Percentiles rank a stretch among this genome's conserved stretches.
Conservation (phyloP, 768 basidiomycete genomes). For the Rhodotorula kratochvilovae region DNA sequence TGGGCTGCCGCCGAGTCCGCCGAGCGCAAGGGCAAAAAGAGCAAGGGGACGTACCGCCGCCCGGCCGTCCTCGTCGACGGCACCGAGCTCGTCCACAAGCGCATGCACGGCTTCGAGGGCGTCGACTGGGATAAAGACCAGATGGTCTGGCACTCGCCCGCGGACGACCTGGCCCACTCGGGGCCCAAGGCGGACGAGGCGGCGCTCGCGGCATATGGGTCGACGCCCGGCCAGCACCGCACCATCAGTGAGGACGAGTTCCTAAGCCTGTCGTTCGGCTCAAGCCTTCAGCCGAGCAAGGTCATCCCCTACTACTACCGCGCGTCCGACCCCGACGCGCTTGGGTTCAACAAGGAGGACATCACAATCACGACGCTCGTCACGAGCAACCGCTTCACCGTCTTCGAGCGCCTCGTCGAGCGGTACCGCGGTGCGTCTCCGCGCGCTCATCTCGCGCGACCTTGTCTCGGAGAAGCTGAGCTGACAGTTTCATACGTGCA, state of each 20-base stretch:
- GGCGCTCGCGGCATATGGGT: neutral
- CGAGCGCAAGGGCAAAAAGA: constrained; percentile 31
- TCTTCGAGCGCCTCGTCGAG: constrained; percentile 66
- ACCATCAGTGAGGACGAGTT: constrained; percentile 42
- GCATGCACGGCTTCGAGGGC: constrained; percentile 33
- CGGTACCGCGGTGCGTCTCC: constrained; percentile 63
- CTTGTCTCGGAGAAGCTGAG: too few relatives aligned
- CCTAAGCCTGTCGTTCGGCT: constrained; percentile 43
- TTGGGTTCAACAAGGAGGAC: constrained; percentile 57
- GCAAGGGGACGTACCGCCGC: constrained; percentile 10
- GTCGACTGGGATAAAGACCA: constrained; percentile 38
- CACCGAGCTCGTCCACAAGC: constrained; percentile 15
- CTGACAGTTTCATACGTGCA: too few relatives aligned
- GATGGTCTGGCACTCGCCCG: constrained; percentile 38
- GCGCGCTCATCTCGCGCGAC: neutral
- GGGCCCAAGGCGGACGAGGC: neutral
- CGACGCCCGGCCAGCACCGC: constrained; percentile 2
- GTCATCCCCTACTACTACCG: constrained; percentile 78
- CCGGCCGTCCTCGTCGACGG: constrained; percentile 26
- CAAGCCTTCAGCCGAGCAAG: constrained; percentile 58
- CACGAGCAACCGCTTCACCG: constrained; percentile 70
- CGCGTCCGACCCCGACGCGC: constrained; percentile 52
- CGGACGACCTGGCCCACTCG: constrained; percentile 23
- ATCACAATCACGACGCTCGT: constrained; percentile 82
- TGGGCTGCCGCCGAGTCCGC: constrained; percentile 36